Evolutionary conservation across 805 yeast species (phyloP), one percentile per base, ranked within the genome.

Genomic region (Candida patagonica): DNA sequence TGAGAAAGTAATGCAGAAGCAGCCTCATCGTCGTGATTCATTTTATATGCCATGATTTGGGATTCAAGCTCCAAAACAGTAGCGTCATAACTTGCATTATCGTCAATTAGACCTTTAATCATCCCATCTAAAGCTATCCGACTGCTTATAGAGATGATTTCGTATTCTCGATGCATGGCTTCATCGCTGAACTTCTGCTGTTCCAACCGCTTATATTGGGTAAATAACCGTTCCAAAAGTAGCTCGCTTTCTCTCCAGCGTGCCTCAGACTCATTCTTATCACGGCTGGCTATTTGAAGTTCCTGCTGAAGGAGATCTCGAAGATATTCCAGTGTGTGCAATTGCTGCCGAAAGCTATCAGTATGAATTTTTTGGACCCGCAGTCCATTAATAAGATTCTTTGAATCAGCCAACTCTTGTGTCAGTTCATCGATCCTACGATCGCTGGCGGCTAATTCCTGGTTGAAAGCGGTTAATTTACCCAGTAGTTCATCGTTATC

Each of bases 241-340:
- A 27, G 19, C 24, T 48, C 51, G 3, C 49, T 36, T 21, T 35
- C 37, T 16, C 44, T 42, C 48, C 49, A 46, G 13, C 42, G 29
- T 8, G 33, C 21, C 30, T 46, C 48, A 4, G 44, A 49, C 9
- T 35, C 37, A 8, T 25, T 22, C 22, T 44, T 44, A 21, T 46
- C 48, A 21, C 35, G 31, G 20, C 24, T 17, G 8, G 42, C 40
- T 10, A 26, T 22, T 16, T 38, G 23, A 6, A 48, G 44, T 25
- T 48, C 51, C 8, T 38, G 29, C 13, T 41, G 48, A 2, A 48
- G 37, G 6, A 41, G 21, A n/a, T 48, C 45, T 16, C 44, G 38
- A n/a, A 34, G 33, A n/a, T 24, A 20, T 26, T 48, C 51, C 12
- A 48, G 37, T 13, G 35, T 13, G 8, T 26, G 22, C 4, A 48